These are phyloP conservation scores for Boletus sensibilis DNA, from an alignment of 768 basidiomycete genomes.

Conservation along the genomic window DNA sequence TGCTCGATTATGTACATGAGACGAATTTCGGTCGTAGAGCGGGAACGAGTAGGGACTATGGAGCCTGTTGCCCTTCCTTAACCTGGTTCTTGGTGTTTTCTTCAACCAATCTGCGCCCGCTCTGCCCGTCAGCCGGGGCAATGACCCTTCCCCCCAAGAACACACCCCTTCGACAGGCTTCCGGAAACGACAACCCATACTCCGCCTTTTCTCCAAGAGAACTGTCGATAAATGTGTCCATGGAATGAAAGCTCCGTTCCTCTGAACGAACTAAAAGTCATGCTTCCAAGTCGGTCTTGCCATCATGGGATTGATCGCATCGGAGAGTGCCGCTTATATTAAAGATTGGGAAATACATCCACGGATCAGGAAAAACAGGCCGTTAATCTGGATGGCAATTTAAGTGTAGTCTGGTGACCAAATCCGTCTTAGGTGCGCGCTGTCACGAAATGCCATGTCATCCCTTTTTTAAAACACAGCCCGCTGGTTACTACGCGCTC, in stretches of 20 bases:
- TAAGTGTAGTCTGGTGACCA: too few relatives aligned
- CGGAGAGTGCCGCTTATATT: conserved; percentile 19
- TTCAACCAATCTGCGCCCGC: neutral
- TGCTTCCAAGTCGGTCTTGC: conserved; percentile 11
- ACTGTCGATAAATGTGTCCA: conserved; percentile 3
- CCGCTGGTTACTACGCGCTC: conserved; percentile 4
- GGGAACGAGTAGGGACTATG: conserved; percentile 8
- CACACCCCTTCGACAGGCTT: conserved; percentile 10
- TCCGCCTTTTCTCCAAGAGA: conserved; percentile 23
- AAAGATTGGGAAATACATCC: conserved; percentile 8
- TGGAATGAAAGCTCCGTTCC: conserved; percentile 4
- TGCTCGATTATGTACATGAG: conserved; percentile 12
- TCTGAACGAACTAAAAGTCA: conserved; percentile 2
- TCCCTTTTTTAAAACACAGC: conserved; percentile 2
- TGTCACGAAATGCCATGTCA: conserved; percentile 4
- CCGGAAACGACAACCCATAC: conserved; percentile 1
- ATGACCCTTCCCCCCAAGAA: conserved; percentile 8
- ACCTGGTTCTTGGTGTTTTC: conserved; percentile 3
- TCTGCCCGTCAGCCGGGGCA: conserved; percentile 9
- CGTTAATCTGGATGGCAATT: conserved; percentile 7
- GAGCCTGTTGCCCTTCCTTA: conserved; percentile 7
- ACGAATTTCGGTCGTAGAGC: conserved; percentile 19
- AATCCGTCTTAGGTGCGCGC: conserved; percentile 9
- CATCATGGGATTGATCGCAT: neutral
- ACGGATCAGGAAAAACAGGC: conserved; percentile 24